phyloP scores from a whole-genome alignment of 495 filamentous ascomycete genomes.

The Hapsidospora chrysogenum region DNA sequence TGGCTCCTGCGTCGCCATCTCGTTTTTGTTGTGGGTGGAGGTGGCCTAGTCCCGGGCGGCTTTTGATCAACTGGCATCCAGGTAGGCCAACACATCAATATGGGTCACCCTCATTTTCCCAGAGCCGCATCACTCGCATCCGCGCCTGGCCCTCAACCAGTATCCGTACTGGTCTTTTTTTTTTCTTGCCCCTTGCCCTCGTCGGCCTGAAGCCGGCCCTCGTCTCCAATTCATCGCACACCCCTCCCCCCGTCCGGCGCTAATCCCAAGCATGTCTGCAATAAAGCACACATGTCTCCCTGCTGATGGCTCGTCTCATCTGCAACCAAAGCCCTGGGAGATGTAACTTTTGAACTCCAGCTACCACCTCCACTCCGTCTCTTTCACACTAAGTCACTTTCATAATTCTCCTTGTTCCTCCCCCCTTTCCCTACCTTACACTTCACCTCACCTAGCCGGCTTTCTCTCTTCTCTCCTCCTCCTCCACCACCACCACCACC shows the following conservation, averaged over 20 bases:
- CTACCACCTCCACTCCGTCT: too few relatives aligned
- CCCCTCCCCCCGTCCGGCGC: constrained; percentile 30
- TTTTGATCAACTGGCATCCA: constrained; percentile 62
- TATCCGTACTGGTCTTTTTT: too few relatives aligned
- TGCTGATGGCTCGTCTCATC: too few relatives aligned
- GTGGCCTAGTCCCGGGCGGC: constrained; percentile 36
- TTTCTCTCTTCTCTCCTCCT: constrained; percentile 9
- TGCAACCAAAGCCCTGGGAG: too few relatives aligned
- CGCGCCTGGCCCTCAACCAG: too few relatives aligned
- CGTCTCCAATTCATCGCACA: constrained; percentile 29
- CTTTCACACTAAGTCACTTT: too few relatives aligned
- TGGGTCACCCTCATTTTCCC: constrained; percentile 34
- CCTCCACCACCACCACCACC: neutral
- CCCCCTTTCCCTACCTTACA: constrained; percentile 16
- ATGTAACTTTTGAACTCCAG: too few relatives aligned
- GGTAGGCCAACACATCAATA: constrained; percentile 84
- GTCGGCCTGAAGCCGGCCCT: too few relatives aligned
- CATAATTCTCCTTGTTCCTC: too few relatives aligned
- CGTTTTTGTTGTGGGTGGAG: too few relatives aligned
- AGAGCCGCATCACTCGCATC: constrained; percentile 50
- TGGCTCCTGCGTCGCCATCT: too few relatives aligned
- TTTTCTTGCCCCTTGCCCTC: too few relatives aligned
- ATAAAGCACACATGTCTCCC: constrained; percentile 49
- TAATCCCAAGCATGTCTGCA: constrained; percentile 33
- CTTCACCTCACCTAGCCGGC: constrained; percentile 4